Base-by-base conservation (phyloP, 345 rosid genomes). In the Boechera retrofracta region DNA sequence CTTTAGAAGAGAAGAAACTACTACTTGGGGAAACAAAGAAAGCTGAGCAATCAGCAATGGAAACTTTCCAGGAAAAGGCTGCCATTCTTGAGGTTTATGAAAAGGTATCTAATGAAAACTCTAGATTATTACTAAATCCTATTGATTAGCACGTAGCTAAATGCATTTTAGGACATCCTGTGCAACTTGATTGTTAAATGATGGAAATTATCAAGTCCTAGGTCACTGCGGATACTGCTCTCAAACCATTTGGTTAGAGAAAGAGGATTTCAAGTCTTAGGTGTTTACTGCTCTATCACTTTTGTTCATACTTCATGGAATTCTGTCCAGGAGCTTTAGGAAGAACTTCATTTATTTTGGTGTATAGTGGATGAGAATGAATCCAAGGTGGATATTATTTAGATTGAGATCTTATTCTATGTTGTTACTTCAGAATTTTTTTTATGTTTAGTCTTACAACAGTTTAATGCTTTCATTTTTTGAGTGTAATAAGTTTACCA, bases 1-100 rank as follows among this genome's bases (percentile, higher is more conserved):
- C 94, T 71, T 59, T 95, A 73, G 97, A 92, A 77, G 99, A 93
- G 87, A 95, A 89, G 82, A 91, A 85, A 82, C 62, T 47, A 28
- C 73, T 82, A 75, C 78, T 85, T 2, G 93, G 86, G 77, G 93
- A 89, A 74, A 93, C 91, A 73, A 85, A 78, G 82, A 82, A 85
- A 78, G 87, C 94, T 66, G 96, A 91, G 79, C 86, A 82, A 77
- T 77, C 54, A 58, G 94, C 96, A 26, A 85, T 86, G 87, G 83
- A 86, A 52, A 77, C 85, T 59, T 91, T 84, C 77, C 91, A 89
- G 79, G 90, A 89, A 75, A 92, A 87, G 77, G 87, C 89, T 79
- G 80, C 87, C 26, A 42, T 76, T 31, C 80, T 89, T 32, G 98
- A 95, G 71, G 87, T 87, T 82, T 91, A 87, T 76, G 77, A 78